Conservation (phyloP, 352 stramenopile genomes). For the Paralagenidium karlingii region DNA sequence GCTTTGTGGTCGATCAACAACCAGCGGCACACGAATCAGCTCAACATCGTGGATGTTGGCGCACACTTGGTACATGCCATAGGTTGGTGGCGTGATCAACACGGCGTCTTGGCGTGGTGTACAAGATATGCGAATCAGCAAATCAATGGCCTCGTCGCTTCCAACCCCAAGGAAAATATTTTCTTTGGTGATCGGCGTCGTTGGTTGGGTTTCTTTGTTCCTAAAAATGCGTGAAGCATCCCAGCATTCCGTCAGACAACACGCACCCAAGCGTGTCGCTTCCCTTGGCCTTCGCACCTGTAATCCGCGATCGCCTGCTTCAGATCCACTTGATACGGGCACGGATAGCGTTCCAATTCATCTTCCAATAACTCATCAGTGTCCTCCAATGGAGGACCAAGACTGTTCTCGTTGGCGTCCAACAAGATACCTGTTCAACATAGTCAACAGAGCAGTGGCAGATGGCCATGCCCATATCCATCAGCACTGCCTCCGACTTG, state of each 20-base stretch:
- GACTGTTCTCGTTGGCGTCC: slow-evolving; percentile 98
- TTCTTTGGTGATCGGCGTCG: too few species aligned
- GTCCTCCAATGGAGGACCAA: slow-evolving; percentile 74
- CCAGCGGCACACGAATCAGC: slow-evolving; percentile 88
- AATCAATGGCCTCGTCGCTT: slow-evolving; percentile 97
- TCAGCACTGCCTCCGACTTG: background rate
- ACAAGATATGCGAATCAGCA: slow-evolving; percentile 97
- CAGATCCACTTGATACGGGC: slow-evolving; percentile 88
- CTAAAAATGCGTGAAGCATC: too few species aligned
- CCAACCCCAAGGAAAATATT: slow-evolving; percentile 98
- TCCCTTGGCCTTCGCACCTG: slow-evolving; percentile 15
- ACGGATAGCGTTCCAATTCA: slow-evolving; percentile 91
- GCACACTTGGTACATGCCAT: slow-evolving; percentile 99
- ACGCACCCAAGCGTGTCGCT: too few species aligned
- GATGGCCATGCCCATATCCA: background rate
- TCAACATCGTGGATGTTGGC: slow-evolving; percentile 96
- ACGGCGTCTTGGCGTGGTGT: slow-evolving; percentile 88
- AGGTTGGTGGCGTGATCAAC: slow-evolving; percentile 94
- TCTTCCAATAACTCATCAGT: slow-evolving; percentile 51
- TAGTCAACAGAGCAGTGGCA: background rate
- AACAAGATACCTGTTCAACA: slow-evolving; percentile 88
- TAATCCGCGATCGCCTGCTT: slow-evolving; percentile 87
- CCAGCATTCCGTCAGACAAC: too few species aligned
- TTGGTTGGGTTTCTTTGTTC: too few species aligned
- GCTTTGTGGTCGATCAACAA: slow-evolving; percentile 32